phyloP scores from a whole-genome alignment of 2,329 filamentous ascomycete species.

The Fusarium domesticum region DNA sequence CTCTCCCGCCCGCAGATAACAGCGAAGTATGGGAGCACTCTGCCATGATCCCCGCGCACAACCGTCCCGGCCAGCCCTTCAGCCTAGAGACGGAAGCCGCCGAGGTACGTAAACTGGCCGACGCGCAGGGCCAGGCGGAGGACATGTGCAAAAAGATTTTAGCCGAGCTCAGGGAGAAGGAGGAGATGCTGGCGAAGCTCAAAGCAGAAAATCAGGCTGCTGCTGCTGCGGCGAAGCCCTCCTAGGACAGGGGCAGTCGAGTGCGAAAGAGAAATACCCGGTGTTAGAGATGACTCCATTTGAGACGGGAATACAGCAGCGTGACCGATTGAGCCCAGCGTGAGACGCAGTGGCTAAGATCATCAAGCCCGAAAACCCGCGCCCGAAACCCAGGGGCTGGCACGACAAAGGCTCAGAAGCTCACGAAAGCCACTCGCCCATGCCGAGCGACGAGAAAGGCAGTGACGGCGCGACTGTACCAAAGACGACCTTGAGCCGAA shows the following conservation, averaged over 20 bases:
- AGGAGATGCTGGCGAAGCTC: constrained; percentile 56
- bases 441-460: no score
- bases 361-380: no score
- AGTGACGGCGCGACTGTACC: no score
- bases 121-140: constrained; percentile 62
- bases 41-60: constrained; percentile 70
- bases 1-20: constrained; percentile 36
- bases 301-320: no score
- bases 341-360: no score
- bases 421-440: no score
- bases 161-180: constrained; percentile 62
- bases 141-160: constrained; percentile 58
- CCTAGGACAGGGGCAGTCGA: constrained; percentile 22
- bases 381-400: no score
- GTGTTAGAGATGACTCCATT: neutral
- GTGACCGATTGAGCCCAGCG: no score
- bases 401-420: no score
- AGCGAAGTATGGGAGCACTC: constrained; percentile 62
- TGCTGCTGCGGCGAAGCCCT: constrained; percentile 30
- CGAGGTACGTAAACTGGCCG: constrained; percentile 59
- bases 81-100: constrained; percentile 66
- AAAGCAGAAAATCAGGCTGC: constrained; percentile 58
- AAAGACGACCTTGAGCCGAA: no score
- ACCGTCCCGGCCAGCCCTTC: constrained; percentile 67
- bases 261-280: constrained; percentile 3